A percentile compares a stretch with the other conserved stretches of the same genome.
phyloP scores from a whole-genome alignment of 768 basidiomycete species.

The Tylopilus felleus region DNA sequence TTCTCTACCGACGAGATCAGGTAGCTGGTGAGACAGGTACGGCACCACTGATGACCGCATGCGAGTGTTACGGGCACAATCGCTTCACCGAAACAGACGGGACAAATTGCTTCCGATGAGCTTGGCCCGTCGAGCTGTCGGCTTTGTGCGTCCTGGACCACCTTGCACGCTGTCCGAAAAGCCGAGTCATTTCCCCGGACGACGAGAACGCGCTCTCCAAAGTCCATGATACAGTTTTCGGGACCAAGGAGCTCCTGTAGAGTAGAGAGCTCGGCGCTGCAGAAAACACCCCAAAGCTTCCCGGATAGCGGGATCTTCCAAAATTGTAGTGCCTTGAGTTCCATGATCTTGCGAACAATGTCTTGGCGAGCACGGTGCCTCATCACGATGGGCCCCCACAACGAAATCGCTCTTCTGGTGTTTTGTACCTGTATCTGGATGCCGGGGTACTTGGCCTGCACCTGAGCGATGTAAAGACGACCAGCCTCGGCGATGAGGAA shows the following conservation, averaged over 20 bases:
- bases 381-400: conserved; percentile 48
- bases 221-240: conserved; percentile 55
- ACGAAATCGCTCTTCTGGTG: conserved; percentile 42
- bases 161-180: conserved; percentile 35
- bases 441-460: conserved; percentile 38
- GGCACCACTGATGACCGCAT: conserved; percentile 72
- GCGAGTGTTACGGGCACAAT: conserved; percentile 48
- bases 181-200: conserved; percentile 53
- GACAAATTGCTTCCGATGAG: conserved; percentile 42
- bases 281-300: conserved; percentile 43
- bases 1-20: conserved; percentile 54
- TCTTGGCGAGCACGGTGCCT: conserved; percentile 41
- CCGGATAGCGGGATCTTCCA: conserved; percentile 47
- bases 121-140: conserved; percentile 28
- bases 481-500: conserved; percentile 52
- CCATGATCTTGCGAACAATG: conserved; percentile 46
- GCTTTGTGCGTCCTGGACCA: conserved; percentile 39
- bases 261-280: conserved; percentile 42
- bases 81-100: conserved; percentile 64
- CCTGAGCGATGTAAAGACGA: conserved; percentile 38
- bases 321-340: conserved; percentile 41
- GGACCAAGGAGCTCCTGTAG: conserved; percentile 50
- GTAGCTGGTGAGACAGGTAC: conserved; percentile 56
- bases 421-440: conserved; percentile 44
- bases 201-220: conserved; percentile 38